phyloP scores from a whole-genome alignment of 2,329 filamentous ascomycete species.

The Venturia aucupariae region DNA sequence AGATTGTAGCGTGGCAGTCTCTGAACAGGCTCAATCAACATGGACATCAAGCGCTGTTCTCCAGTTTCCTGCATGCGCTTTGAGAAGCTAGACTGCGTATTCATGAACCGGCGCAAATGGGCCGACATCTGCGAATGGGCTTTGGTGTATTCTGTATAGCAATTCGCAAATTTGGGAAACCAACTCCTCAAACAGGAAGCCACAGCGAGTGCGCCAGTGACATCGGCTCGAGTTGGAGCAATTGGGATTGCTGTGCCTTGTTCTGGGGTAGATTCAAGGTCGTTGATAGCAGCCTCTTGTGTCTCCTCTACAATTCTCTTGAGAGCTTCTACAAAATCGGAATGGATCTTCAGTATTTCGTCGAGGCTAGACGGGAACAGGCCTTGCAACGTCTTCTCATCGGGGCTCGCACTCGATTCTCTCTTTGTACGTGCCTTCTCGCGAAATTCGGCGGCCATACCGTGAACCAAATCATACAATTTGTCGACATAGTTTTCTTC shows the following conservation, averaged over 20 bases:
- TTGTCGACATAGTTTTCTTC: conserved; percentile 92
- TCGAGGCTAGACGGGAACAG: conserved; percentile 77
- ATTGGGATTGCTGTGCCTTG: conserved; percentile 27
- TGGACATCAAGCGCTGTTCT: conserved; percentile 81
- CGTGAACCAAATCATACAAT: conserved; percentile 70
- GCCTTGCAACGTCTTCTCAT: conserved; percentile 60
- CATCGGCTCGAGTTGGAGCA: conserved; percentile 47
- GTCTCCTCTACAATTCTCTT: conserved; percentile 70
- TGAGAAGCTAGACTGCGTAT: conserved; percentile 70
- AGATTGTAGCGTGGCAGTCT: conserved; percentile 88
- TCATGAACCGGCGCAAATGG: conserved; percentile 68
- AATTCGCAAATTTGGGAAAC: conserved; percentile 86
- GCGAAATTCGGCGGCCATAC: conserved; percentile 72
- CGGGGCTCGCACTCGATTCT: conserved; percentile 58
- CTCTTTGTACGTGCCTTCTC: conserved; percentile 52
- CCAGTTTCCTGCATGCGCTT: conserved; percentile 72
- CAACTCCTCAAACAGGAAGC: conserved; percentile 77
- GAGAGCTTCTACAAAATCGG: conserved; percentile 68
- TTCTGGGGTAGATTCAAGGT: conserved; percentile 54
- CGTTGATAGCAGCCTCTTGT: conserved; percentile 67
- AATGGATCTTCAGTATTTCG: conserved; percentile 72
- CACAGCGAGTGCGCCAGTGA: conserved; percentile 68
- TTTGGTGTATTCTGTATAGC: conserved; percentile 88
- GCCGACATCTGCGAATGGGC: conserved; percentile 81
- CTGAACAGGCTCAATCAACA: conserved; percentile 94